phyloP scores from a whole-genome alignment of 176 grass and related monocot species.

The Hsuehochloa calcarea region DNA sequence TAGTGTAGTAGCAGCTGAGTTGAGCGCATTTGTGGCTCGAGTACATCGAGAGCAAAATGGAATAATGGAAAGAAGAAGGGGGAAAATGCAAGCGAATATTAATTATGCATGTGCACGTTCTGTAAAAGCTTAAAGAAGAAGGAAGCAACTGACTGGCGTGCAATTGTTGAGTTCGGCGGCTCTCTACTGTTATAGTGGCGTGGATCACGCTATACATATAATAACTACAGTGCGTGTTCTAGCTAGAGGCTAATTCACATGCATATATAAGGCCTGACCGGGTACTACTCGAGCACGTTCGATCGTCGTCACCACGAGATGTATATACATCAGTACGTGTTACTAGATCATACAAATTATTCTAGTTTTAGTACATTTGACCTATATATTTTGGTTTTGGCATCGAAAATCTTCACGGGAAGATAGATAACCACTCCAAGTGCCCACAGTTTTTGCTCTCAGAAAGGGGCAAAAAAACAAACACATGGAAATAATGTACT shows the following conservation, averaged over 20 bases:
- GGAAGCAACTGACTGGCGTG: constrained; percentile 4
- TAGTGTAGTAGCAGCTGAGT: background rate
- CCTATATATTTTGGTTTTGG: background rate
- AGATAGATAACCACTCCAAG: background rate
- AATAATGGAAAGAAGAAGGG: background rate
- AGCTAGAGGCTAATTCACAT: background rate
- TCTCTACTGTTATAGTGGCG: background rate
- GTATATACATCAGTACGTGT: background rate
- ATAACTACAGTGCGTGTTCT: background rate
- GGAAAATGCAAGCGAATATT: background rate
- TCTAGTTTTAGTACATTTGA: background rate
- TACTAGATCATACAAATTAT: background rate
- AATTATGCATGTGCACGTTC: background rate
- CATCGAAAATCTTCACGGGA: background rate
- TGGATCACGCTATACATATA: background rate
- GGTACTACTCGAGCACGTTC: background rate
- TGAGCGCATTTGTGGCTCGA: background rate
- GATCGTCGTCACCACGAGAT: background rate
- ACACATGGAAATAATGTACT: background rate
- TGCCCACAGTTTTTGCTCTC: background rate
- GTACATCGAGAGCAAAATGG: background rate
- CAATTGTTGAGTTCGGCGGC: background rate
- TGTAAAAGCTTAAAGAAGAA: background rate
- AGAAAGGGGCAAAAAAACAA: background rate
- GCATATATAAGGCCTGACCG: too few species aligned